Conservation (phyloP, 2,329 filamentous ascomycete species). For the Colletotrichum sojae region DNA sequence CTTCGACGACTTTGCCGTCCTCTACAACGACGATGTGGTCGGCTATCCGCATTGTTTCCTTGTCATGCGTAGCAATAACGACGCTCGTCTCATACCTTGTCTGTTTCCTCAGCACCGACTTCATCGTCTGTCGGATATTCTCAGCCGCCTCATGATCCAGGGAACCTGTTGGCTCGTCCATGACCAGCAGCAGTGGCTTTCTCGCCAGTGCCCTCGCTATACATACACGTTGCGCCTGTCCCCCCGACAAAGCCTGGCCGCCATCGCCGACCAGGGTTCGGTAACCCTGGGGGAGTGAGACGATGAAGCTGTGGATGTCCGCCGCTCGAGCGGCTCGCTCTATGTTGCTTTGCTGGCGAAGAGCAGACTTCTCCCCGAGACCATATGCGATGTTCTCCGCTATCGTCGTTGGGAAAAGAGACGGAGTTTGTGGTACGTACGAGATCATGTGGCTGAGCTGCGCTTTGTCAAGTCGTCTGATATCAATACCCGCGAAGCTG, state of each 20-base stretch:
- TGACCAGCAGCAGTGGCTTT: conserved; percentile 78
- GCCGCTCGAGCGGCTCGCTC: conserved; percentile 68
- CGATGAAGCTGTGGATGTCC: conserved; percentile 83
- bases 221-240: conserved; percentile 85
- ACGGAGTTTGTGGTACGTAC: conserved; percentile 79
- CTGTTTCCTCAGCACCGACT: conserved; percentile 59
- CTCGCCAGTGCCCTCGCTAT: conserved; percentile 86
- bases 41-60: conserved; percentile 88
- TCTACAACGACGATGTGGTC: conserved; percentile 81
- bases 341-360: conserved; percentile 62
- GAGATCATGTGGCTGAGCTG: conserved; percentile 74
- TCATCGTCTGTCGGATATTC: conserved; percentile 74
- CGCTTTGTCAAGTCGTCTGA: conserved; percentile 70
- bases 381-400: conserved; percentile 89
- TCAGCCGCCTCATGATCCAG: conserved; percentile 80
- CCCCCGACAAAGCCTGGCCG: conserved; percentile 80
- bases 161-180: conserved; percentile 90
- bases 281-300: conserved; percentile 71
- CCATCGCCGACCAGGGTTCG: conserved; percentile 83
- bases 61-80: conserved; percentile 85
- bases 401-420: conserved; percentile 84
- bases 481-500: conserved; percentile 71
- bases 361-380: conserved; percentile 67
- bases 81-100: conserved; percentile 70
- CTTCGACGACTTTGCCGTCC: conserved; percentile 75